A percentile compares a stretch with the other conserved stretches of the same genome.
These are phyloP conservation scores for Closterium sp. DNA, from an alignment of 139 green algal genomes.

Conservation along the genomic window DNA sequence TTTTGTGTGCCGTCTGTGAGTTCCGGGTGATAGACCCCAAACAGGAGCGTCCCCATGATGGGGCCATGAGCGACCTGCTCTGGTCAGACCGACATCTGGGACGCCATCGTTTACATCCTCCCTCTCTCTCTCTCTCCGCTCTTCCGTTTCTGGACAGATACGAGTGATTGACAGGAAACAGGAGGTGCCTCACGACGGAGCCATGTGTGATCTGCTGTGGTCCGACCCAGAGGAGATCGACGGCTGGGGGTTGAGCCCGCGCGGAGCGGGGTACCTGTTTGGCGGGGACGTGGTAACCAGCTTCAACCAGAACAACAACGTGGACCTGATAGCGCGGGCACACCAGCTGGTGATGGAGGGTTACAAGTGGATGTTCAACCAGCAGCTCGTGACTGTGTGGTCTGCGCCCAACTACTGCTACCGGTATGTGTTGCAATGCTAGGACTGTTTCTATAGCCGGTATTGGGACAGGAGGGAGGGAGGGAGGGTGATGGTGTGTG, in stretches of 20 bases:
- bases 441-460: no score
- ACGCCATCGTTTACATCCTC: background rate
- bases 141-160: slow-evolving; percentile 57
- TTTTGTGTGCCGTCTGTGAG: background rate
- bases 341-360: slow-evolving; percentile 81
- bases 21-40: slow-evolving; percentile 94
- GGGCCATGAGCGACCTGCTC: slow-evolving; percentile 98
- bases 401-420: slow-evolving; percentile 80
- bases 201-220: slow-evolving; percentile 97
- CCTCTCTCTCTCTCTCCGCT: background rate
- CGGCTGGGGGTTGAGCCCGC: slow-evolving; percentile 85
- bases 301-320: slow-evolving; percentile 49
- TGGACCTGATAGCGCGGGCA: slow-evolving; percentile 80
- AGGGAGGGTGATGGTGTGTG: no score
- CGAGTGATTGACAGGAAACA: slow-evolving; percentile 96
- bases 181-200: slow-evolving; percentile 94
- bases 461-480: no score
- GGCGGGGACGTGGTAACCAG: slow-evolving; percentile 79
- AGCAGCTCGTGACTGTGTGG: slow-evolving; percentile 96
- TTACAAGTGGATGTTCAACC: slow-evolving; percentile 99
- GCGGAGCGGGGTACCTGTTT: slow-evolving; percentile 93
- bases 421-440: background rate
- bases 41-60: slow-evolving; percentile 97
- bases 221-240: slow-evolving; percentile 76
- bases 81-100: slow-evolving; percentile 59